These are phyloP conservation scores for Paulownia fortunei DNA, from an alignment of 257 asterid species.

Conservation along the genomic window DNA sequence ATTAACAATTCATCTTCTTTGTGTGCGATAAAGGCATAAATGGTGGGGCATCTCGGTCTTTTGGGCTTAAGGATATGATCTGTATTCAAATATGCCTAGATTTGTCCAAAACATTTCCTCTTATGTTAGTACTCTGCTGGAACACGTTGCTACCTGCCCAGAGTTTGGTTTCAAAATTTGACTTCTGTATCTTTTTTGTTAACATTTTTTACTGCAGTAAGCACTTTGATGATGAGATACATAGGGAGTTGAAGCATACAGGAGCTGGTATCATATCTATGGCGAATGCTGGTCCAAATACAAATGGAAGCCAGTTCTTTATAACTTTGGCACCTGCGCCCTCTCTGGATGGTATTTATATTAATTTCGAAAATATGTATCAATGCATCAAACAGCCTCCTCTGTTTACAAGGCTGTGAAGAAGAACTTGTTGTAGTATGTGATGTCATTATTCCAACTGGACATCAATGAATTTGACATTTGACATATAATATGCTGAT, in stretches of 20 bases:
- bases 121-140: conserved; percentile 7
- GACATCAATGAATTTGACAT: background rate
- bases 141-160: background rate
- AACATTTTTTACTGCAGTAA: conserved; percentile 51
- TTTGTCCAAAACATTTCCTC: background rate
- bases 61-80: background rate
- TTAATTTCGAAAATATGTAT: conserved; percentile 1
- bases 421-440: background rate
- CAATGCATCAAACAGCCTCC: conserved; percentile 14
- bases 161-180: background rate
- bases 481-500: background rate
- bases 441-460: background rate
- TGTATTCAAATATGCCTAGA: background rate
- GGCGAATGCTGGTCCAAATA: conserved; percentile 99
- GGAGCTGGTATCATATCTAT: conserved; percentile 98
- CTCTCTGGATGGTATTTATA: conserved; percentile 78
- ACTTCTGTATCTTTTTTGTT: background rate
- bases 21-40: background rate
- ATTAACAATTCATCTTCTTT: background rate
- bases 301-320: conserved; percentile 98
- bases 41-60: background rate
- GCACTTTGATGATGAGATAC: conserved; percentile 93
- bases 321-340: conserved; percentile 96
- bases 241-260: conserved; percentile 85
- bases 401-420: conserved; percentile 1